Evolutionary conservation across 345 rosid species (phyloP), one percentile per base, ranked within the genome.

Genomic region (Rhodamnia argentea): DNA sequence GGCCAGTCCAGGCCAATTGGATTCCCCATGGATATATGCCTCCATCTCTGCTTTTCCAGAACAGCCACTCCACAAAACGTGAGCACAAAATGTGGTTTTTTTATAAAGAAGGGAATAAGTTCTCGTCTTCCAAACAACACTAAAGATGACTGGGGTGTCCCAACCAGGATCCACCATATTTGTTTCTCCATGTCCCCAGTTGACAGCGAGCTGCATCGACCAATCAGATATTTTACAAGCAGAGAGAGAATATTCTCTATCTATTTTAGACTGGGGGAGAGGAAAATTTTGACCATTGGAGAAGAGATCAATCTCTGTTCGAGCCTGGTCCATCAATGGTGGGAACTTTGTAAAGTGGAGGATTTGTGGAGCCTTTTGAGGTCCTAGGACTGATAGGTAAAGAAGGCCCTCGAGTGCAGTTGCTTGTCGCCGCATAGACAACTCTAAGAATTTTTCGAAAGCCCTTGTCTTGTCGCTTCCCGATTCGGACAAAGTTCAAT

Each of bases 271-370:
- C 22, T 16, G 62, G 86, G 86, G 40, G 47, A 70, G 7, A 37
- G 7, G 6, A 10, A 52, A 40, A 18, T 37, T 74, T 23, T 64
- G 51, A 58, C 81, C 47, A 4, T 47, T 56, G 44, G 78, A 32
- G 52, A 52, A 23, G 78, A 32, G 52, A 52, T 29, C 58, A 64
- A 52, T 83, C 64, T 44, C 56, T 51, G 52, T 58, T 51, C 26
- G 58, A 53, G 42, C 16, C 85, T 76, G 60, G 85, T 83, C 87
- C 87, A 86, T 86, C 87, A 50, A 62, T 58, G 70, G 85, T 86
- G 87, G 87, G 82, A 15, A 83, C 87, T 32, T 86, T 60, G 27
- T 13, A 13, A 60, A 86, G 56, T 42, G 47, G 82, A 11, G 4
- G 56, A 64, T 50, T 37, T 42, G 22, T 70, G 81, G 81, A 37